Base-by-base conservation (phyloP, 495 filamentous ascomycete species). In the Choiromyces venosus region DNA sequence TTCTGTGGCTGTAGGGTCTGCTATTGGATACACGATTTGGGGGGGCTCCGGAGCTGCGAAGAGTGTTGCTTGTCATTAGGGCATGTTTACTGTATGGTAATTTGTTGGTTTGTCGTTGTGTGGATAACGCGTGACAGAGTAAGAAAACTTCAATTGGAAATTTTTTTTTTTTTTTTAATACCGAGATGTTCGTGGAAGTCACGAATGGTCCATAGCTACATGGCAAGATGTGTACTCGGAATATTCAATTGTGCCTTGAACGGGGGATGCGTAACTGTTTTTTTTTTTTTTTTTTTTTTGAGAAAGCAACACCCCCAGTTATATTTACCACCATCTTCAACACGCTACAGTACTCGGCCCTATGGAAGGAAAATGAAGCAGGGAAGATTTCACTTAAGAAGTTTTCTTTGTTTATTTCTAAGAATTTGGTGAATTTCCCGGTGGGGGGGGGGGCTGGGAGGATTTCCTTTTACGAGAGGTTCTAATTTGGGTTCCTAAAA, bases 21-120 rank as follows among this genome's bases (percentile, higher is more conserved):
- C 94, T 69, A 78, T 97, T 65, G 95, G 95, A 46, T 97, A 96
- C 81, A 80, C 97, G 37, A 77, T 90, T 56, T 99, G 97, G 83
- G 91, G 91, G 6, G 81, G 72, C 18, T 77, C 79, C 64, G 89
- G 89, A 19, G 86, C 88, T 61, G 86, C 87, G 39, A 98, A 97
- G 87, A 89, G 91, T 56, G 91, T 92, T 69, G 94, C 95, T 67
- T 99, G 95, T 83, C 95, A 99, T 85, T 98, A 80, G 77, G 74
- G 67, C 37, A 52, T n/a, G n/a, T n/a, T n/a, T n/a, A n/a, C n/a
- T n/a, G n/a, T n/a, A n/a, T n/a, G n/a, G n/a, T n/a, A n/a, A n/a
- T n/a, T n/a, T n/a, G 39, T 18, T 16, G 73, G 73, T 33, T n/a
- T 39, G 25, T 6, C 37, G 66, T 35, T 40, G 65, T 36, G 9